Conservation (phyloP, 805 yeast species). For the Pichia exigua region DNA sequence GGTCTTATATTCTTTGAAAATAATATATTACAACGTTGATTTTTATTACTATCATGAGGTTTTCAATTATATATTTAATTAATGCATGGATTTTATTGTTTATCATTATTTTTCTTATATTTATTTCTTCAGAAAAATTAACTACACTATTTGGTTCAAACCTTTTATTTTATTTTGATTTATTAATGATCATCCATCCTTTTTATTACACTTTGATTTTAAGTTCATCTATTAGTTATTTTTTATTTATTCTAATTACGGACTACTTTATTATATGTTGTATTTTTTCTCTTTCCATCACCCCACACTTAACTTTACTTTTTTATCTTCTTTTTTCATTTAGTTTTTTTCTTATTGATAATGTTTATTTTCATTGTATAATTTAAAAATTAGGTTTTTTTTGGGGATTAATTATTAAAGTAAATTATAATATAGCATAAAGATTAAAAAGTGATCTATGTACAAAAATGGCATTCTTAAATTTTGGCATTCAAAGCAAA, state of each 20-base stretch:
- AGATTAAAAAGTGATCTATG: too few relatives aligned
- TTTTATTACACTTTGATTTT: neutral
- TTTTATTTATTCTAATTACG: neutral
- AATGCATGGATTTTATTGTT: neutral
- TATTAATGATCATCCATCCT: neutral
- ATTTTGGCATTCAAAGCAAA: too few relatives aligned
- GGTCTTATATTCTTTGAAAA: neutral
- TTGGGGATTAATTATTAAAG: neutral
- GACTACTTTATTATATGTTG: too few relatives aligned
- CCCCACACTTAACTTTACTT: neutral
- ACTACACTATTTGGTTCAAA: neutral
- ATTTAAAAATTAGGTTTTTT: neutral
- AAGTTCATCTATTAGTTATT: neutral
- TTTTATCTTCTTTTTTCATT: neutral
- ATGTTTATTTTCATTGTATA: neutral
- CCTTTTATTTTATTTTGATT: neutral
- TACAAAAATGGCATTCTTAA: too few relatives aligned
- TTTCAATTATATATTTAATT: neutral
- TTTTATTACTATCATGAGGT: neutral
- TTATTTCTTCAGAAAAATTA: neutral
- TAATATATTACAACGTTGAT: neutral
- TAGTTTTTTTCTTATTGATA: neutral
- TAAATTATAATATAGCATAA: too few relatives aligned
- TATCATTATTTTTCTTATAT: neutral
- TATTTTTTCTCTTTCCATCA: too few relatives aligned